A percentile compares a stretch with the other conserved stretches of the same genome.
phyloP scores from a whole-genome alignment of 176 grass and related monocot genomes.

The Cymbopogon citratus region DNA sequence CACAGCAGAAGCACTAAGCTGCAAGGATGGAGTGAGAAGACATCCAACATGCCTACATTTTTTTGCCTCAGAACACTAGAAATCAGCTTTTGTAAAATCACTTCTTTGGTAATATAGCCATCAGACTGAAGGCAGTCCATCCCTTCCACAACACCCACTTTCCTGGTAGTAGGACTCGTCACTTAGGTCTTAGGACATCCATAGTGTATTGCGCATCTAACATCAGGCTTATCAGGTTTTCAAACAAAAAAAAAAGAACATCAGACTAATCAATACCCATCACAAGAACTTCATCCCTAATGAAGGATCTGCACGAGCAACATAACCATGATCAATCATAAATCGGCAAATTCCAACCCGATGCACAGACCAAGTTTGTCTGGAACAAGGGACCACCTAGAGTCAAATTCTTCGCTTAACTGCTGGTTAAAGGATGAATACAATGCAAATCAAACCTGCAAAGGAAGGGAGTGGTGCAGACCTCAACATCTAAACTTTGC shows the following conservation, averaged over 20 bases:
- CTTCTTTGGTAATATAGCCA: slow-evolving; percentile 95
- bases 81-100: slow-evolving; percentile 92
- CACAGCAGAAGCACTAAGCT: slow-evolving; percentile 14
- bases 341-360: not conserved
- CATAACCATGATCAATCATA: slow-evolving; percentile 18
- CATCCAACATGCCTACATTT: slow-evolving; percentile 39
- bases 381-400: too few species aligned
- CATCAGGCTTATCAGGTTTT: slow-evolving; percentile 93
- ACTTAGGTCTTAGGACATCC: slow-evolving; percentile 89
- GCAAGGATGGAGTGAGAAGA: not conserved
- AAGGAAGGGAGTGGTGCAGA: too few species aligned
- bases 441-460: too few species aligned
- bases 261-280: slow-evolving; percentile 98
- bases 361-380: slow-evolving; percentile 6
- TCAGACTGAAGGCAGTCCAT: slow-evolving; percentile 81
- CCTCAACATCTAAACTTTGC: too few species aligned
- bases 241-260: too few species aligned
- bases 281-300: slow-evolving; percentile 77
- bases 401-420: too few species aligned
- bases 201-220: slow-evolving; percentile 95
- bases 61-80: slow-evolving; percentile 69
- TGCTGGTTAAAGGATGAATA: too few species aligned
- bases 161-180: slow-evolving; percentile 98
- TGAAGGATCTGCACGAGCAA: slow-evolving; percentile 62
- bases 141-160: slow-evolving; percentile 95